Evolutionary conservation across 805 yeast species (phyloP).

Genomic region (Yamadazyma akitaensis): DNA sequence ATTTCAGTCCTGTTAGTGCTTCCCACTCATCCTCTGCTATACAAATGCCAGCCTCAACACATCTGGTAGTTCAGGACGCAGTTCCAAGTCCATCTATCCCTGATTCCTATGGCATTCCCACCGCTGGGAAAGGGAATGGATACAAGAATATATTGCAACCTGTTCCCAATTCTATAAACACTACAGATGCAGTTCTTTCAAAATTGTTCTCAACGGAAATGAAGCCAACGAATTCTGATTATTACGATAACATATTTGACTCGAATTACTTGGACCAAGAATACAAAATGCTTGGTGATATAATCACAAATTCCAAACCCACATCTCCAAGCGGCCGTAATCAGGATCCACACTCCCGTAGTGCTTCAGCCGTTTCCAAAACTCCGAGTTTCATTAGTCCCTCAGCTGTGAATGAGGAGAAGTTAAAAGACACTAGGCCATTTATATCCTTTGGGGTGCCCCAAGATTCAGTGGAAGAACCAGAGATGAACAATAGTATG

Average conservation of each 20-base stretch:
- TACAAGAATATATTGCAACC: background rate
- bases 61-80: constrained; percentile 2
- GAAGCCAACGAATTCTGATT: constrained; percentile 12
- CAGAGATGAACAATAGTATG: background rate
- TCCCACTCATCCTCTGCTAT: background rate
- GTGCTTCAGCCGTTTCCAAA: background rate
- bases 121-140: too few species aligned
- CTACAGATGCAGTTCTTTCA: constrained; percentile 27
- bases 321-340: constrained; percentile 26
- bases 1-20: background rate
- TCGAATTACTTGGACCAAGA: constrained; percentile 50
- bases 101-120: background rate
- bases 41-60: background rate
- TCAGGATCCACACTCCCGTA: background rate
- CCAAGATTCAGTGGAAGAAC: constrained; percentile 6
- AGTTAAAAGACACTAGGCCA: constrained; percentile 32
- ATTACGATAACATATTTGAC: constrained; percentile 23
- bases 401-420: constrained; percentile 6
- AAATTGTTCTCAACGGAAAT: constrained; percentile 18
- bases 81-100: background rate
- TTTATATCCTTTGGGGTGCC: constrained; percentile 39
- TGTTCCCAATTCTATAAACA: constrained; percentile 19
- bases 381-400: constrained; percentile 10
- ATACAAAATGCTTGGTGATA: constrained; percentile 51
- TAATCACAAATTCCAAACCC: constrained; percentile 39